Conservation (phyloP, 2,329 filamentous ascomycete genomes). For the Ophiostoma ulmi region DNA sequence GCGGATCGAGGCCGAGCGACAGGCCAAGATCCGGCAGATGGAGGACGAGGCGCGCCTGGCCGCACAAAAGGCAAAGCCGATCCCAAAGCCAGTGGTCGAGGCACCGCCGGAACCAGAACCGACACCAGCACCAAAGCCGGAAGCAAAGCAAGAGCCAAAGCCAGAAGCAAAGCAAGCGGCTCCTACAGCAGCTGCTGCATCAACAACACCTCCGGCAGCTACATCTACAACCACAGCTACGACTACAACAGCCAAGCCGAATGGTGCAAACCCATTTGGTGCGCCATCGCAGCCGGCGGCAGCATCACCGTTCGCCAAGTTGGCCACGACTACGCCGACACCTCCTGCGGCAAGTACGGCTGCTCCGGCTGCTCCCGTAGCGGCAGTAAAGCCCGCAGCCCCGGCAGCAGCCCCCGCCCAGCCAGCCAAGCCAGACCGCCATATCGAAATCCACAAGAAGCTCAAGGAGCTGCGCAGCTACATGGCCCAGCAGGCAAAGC, state of each 20-base stretch:
- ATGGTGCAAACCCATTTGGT: not conserved
- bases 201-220: not conserved
- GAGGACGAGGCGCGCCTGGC: slow-evolving; percentile 35
- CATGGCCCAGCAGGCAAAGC: slow-evolving; percentile 50
- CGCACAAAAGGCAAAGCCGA: slow-evolving; percentile 33
- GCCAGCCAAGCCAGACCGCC: slow-evolving; percentile 37
- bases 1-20: slow-evolving; percentile 28
- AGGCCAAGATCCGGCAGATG: slow-evolving; percentile 28
- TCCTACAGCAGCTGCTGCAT: not conserved
- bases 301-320: slow-evolving; percentile 5
- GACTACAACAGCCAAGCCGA: not conserved
- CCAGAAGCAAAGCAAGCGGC: not conserved
- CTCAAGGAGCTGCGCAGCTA: slow-evolving; percentile 53
- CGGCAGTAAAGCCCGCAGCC: slow-evolving; percentile 8
- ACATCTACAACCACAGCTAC: not conserved
- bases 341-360: not conserved
- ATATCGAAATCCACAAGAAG: slow-evolving; percentile 58
- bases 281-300: slow-evolving; percentile 2
- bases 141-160: not conserved
- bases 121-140: not conserved
- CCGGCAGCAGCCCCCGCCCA: slow-evolving; percentile 15
- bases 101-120: not conserved
- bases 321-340: not conserved
- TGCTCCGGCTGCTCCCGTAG: not conserved
- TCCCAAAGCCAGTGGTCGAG: slow-evolving; percentile 27